phyloP scores from a whole-genome alignment of 768 basidiomycete genomes.

The Phylloporus sp. region DNA sequence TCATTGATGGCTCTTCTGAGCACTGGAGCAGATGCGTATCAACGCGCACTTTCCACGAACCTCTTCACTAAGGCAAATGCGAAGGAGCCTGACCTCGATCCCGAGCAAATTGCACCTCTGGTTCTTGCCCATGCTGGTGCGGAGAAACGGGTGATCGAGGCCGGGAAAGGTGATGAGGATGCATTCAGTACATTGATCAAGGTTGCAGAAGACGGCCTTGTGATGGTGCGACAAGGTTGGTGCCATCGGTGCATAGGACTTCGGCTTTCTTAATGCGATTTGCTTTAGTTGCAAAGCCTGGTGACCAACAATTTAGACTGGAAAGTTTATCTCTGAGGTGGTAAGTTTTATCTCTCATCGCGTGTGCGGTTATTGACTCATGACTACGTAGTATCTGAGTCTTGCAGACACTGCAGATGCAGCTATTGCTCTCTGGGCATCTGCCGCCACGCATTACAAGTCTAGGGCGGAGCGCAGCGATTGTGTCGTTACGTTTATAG shows the following conservation, averaged over 20 bases:
- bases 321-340: slow-evolving; percentile 79
- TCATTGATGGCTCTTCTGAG: slow-evolving; percentile 5
- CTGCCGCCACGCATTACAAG: slow-evolving; percentile 62
- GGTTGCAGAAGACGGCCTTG: slow-evolving; percentile 61
- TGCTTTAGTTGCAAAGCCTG: slow-evolving; percentile 53
- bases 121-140: slow-evolving; percentile 63
- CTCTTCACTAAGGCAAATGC: slow-evolving; percentile 39
- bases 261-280: background rate
- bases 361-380: background rate
- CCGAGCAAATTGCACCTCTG: slow-evolving; percentile 62
- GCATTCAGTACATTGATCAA: slow-evolving; percentile 50
- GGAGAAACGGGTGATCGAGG: slow-evolving; percentile 54
- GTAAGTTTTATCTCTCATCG: slow-evolving; percentile 46
- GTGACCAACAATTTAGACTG: slow-evolving; percentile 73
- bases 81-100: slow-evolving; percentile 36
- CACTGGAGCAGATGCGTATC: slow-evolving; percentile 47
- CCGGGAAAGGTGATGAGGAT: slow-evolving; percentile 48
- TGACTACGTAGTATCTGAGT: slow-evolving; percentile 40
- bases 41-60: slow-evolving; percentile 51
- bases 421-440: slow-evolving; percentile 60
- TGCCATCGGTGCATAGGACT: background rate
- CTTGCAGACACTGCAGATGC: slow-evolving; percentile 47
- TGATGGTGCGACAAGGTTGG: slow-evolving; percentile 56
- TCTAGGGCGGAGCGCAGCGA: no score
- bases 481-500: no score